phyloP scores from a whole-genome alignment of 2,329 filamentous ascomycete species.

The Emergomyces africanus region DNA sequence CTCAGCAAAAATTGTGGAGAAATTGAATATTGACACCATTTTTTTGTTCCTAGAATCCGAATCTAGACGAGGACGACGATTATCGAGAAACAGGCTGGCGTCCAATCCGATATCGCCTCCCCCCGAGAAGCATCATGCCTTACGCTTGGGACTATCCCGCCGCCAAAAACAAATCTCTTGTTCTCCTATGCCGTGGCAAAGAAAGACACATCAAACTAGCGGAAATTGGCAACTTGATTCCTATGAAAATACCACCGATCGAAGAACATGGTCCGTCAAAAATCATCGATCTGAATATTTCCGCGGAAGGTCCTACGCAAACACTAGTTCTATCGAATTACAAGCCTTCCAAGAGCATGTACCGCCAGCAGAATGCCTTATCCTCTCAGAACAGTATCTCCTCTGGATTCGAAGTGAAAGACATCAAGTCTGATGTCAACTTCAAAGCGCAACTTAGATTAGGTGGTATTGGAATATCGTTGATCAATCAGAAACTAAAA shows the following conservation, averaged over 20 bases:
- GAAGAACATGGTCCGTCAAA: constrained; percentile 55
- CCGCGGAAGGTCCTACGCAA: constrained; percentile 89
- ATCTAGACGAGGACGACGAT: constrained; percentile 76
- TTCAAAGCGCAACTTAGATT: constrained; percentile 83
- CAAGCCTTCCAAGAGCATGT: constrained; percentile 83
- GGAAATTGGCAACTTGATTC: constrained; percentile 91
- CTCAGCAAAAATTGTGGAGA: neutral
- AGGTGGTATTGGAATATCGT: constrained; percentile 80
- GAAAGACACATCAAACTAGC: constrained; percentile 89
- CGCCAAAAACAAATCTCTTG: constrained; percentile 87
- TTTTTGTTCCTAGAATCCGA: constrained; percentile 48
- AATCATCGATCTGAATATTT: constrained; percentile 93
- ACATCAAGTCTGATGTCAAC: constrained; percentile 72
- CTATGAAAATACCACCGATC: constrained; percentile 70
- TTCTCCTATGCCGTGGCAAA: constrained; percentile 64
- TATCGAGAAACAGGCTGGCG: constrained; percentile 75
- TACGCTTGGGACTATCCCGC: constrained; percentile 99
- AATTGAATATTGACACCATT: constrained; percentile 1
- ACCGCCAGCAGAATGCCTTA: constrained; percentile 50
- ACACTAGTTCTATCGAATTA: constrained; percentile 91
- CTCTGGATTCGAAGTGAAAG: constrained; percentile 84
- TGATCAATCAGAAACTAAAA: constrained; percentile 83
- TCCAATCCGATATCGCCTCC: constrained; percentile 81
- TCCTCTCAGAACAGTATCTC: constrained; percentile 46
- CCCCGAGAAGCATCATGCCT: constrained; percentile 94